These are phyloP conservation scores for Globisporangium echinulatum DNA, from an alignment of 352 stramenopile genomes.

Conservation along the genomic window DNA sequence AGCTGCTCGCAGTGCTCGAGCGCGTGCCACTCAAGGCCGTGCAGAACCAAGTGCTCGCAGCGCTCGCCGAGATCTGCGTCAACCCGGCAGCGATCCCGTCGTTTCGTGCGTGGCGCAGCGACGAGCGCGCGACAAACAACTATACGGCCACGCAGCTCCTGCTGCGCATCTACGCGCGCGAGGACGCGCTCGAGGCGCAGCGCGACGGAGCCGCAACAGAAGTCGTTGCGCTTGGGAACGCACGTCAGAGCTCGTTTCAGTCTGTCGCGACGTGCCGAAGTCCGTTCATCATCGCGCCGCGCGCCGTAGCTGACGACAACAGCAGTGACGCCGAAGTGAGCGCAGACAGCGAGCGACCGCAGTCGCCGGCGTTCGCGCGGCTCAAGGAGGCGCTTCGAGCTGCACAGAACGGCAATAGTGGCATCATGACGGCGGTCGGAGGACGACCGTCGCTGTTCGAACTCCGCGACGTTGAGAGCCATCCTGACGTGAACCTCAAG, in stretches of 20 bases:
- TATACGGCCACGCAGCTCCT: slow-evolving; percentile 50
- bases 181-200: slow-evolving; percentile 39
- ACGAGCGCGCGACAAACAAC: slow-evolving; percentile 39
- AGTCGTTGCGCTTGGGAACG: slow-evolving; percentile 21
- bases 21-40: slow-evolving; percentile 36
- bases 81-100: slow-evolving; percentile 68
- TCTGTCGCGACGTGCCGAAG: slow-evolving; percentile 39
- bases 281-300: slow-evolving; percentile 30
- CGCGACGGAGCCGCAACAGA: slow-evolving; percentile 1
- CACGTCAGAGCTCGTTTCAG: slow-evolving; percentile 41
- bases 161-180: slow-evolving; percentile 56
- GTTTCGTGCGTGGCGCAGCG: slow-evolving; percentile 52
- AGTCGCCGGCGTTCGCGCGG: slow-evolving; percentile 60
- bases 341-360: slow-evolving; percentile 19
- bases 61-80: slow-evolving; percentile 59
- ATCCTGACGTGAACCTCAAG: slow-evolving; percentile 57
- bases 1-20: slow-evolving; percentile 55
- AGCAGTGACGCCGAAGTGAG: not conserved
- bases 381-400: slow-evolving; percentile 65
- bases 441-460: slow-evolving; percentile 18
- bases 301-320: not conserved
- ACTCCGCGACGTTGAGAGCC: slow-evolving; percentile 23
- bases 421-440: no score
- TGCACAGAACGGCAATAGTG: slow-evolving; percentile 18
- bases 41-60: slow-evolving; percentile 52